Percentiles rank a stretch among this genome's conserved stretches.
Evolutionary conservation across 2,329 filamentous ascomycete species (phyloP).

Genomic region (Colletotrichum sansevieriae): DNA sequence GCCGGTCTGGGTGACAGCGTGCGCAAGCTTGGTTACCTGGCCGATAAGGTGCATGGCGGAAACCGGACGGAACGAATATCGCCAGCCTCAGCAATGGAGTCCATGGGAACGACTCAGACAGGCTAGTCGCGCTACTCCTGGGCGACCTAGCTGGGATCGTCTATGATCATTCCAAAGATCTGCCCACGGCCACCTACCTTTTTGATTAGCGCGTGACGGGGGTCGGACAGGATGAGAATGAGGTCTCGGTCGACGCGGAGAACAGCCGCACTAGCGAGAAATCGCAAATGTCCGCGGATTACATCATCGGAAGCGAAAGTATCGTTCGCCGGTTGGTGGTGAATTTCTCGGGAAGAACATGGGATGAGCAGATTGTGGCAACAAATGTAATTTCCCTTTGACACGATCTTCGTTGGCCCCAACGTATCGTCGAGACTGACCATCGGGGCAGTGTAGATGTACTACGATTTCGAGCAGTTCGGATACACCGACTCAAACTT

Average conservation of each 20-base stretch:
- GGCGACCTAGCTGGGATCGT: conserved; percentile 58
- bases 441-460: conserved; percentile 45
- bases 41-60: conserved; percentile 56
- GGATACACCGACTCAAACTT: conserved; percentile 69
- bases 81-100: conserved; percentile 52
- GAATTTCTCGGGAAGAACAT: conserved; percentile 69
- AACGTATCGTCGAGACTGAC: background rate
- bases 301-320: conserved; percentile 68
- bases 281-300: conserved; percentile 59
- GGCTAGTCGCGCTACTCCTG: conserved; percentile 55
- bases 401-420: background rate
- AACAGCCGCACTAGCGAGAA: conserved; percentile 48
- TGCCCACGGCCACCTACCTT: conserved; percentile 52
- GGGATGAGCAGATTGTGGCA: conserved; percentile 70
- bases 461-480: conserved; percentile 68
- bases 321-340: conserved; percentile 60
- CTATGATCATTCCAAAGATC: conserved; percentile 53
- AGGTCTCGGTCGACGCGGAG: conserved; percentile 59
- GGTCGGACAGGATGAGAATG: conserved; percentile 59
- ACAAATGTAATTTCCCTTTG: conserved; percentile 62
- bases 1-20: conserved; percentile 67
- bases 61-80: conserved; percentile 51
- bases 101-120: conserved; percentile 54
- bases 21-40: conserved; percentile 52
- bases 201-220: conserved; percentile 62